phyloP scores from a whole-genome alignment of 768 basidiomycete species.

The Guyanaporus albipodus region DNA sequence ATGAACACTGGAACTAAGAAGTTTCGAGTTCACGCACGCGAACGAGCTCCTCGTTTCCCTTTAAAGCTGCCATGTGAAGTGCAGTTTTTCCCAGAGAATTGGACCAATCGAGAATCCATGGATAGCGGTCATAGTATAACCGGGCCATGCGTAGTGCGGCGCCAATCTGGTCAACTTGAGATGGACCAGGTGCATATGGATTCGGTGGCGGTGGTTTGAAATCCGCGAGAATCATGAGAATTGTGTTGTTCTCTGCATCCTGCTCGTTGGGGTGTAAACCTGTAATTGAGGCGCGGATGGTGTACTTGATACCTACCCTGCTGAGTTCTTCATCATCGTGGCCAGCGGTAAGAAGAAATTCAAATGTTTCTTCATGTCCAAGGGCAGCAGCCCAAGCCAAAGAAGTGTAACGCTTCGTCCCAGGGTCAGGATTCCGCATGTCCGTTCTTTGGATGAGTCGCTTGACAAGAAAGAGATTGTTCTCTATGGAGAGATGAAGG shows the following conservation, averaged over 20 bases:
- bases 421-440: slow-evolving; percentile 86
- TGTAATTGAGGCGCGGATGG: slow-evolving; percentile 3
- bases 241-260: slow-evolving; percentile 92
- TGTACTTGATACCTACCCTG: slow-evolving; percentile 51
- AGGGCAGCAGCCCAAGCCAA: slow-evolving; percentile 89
- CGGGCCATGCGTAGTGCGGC: slow-evolving; percentile 84
- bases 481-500: slow-evolving; percentile 53
- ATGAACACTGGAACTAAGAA: slow-evolving; percentile 6
- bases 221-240: slow-evolving; percentile 90
- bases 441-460: slow-evolving; percentile 83
- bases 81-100: slow-evolving; percentile 88
- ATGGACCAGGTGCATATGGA: slow-evolving; percentile 44
- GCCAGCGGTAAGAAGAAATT: slow-evolving; percentile 78
- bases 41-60: slow-evolving; percentile 87
- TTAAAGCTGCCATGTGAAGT: slow-evolving; percentile 80
- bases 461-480: slow-evolving; percentile 90
- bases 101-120: slow-evolving; percentile 88
- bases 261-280: slow-evolving; percentile 32
- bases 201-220: slow-evolving; percentile 51
- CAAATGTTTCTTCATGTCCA: slow-evolving; percentile 90
- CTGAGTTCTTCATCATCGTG: slow-evolving; percentile 94
- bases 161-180: slow-evolving; percentile 59
- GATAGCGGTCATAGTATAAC: slow-evolving; percentile 81
- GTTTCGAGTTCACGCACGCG: slow-evolving; percentile 48
- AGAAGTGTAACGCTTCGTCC: slow-evolving; percentile 73